Evolutionary conservation across 2,329 filamentous ascomycete genomes (phyloP).

Genomic region (Colletotrichum theobromicola): DNA sequence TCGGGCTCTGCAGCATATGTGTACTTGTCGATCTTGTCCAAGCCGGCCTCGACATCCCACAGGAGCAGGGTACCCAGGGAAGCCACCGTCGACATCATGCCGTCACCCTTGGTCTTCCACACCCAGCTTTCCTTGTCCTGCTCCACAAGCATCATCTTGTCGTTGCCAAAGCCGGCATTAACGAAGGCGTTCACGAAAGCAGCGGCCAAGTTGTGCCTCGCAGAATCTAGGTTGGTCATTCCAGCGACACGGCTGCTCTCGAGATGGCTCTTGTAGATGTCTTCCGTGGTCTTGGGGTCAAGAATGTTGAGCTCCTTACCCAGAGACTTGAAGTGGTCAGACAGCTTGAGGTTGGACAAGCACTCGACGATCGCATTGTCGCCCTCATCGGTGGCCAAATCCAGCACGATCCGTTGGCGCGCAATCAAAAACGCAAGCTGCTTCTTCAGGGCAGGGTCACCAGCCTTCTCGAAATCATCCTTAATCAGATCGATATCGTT

Average conservation of each 20-base stretch:
- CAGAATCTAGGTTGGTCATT: slow-evolving; percentile 93
- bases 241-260: slow-evolving; percentile 93
- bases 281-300: slow-evolving; percentile 95
- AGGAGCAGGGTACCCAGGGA: slow-evolving; percentile 90
- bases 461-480: slow-evolving; percentile 78
- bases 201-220: slow-evolving; percentile 92
- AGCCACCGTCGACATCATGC: slow-evolving; percentile 95
- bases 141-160: slow-evolving; percentile 97
- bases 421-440: slow-evolving; percentile 94
- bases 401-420: slow-evolving; percentile 86
- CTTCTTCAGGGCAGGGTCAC: slow-evolving; percentile 84
- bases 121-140: slow-evolving; percentile 93
- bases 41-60: slow-evolving; percentile 90
- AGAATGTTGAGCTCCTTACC: slow-evolving; percentile 97
- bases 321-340: slow-evolving; percentile 91
- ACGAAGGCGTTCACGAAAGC: slow-evolving; percentile 97
- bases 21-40: slow-evolving; percentile 95
- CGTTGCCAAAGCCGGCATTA: slow-evolving; percentile 92
- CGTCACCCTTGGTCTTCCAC: slow-evolving; percentile 98
- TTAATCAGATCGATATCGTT: slow-evolving; percentile 87
- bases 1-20: slow-evolving; percentile 83
- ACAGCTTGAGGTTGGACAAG: slow-evolving; percentile 84
- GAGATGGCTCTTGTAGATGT: slow-evolving; percentile 99
- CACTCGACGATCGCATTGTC: slow-evolving; percentile 68
- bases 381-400: slow-evolving; percentile 53